phyloP scores from a whole-genome alignment of 2,329 filamentous ascomycete species.

The Stromatinia cepivora region DNA sequence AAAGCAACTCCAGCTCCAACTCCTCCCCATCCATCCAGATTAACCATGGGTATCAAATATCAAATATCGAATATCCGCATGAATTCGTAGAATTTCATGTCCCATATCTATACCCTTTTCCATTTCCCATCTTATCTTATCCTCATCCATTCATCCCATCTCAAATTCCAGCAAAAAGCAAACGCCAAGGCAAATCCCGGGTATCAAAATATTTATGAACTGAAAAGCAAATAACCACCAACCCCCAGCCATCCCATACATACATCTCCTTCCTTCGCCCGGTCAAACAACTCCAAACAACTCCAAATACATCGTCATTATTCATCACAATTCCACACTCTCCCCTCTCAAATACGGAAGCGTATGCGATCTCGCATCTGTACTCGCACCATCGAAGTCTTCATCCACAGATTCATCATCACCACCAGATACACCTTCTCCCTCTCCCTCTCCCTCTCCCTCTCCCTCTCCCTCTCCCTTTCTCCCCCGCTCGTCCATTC shows the following conservation, averaged over 20 bases:
- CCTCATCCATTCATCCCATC: background rate
- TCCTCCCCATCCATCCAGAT: background rate
- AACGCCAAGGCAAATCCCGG: background rate
- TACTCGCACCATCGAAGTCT: background rate
- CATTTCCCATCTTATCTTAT: background rate
- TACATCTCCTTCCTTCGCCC: background rate
- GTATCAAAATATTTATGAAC: conserved; percentile 6
- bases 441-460: background rate
- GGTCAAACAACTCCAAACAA: background rate
- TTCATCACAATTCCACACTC: background rate
- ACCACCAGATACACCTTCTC: background rate
- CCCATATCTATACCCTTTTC: background rate
- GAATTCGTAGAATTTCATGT: background rate
- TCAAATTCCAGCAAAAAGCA: background rate
- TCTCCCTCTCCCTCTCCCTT: background rate
- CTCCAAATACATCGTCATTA: too few species aligned
- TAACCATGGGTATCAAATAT: background rate
- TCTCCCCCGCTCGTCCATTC: too few species aligned
- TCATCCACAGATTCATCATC: background rate
- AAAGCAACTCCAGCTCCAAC: background rate
- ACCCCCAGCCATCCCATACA: background rate
- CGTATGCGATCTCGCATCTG: too few species aligned
- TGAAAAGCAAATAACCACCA: background rate
- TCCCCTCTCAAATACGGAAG: background rate
- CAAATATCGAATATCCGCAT: background rate